Conservation (phyloP, 306 rosid genomes). For the Castanea mollissima region DNA sequence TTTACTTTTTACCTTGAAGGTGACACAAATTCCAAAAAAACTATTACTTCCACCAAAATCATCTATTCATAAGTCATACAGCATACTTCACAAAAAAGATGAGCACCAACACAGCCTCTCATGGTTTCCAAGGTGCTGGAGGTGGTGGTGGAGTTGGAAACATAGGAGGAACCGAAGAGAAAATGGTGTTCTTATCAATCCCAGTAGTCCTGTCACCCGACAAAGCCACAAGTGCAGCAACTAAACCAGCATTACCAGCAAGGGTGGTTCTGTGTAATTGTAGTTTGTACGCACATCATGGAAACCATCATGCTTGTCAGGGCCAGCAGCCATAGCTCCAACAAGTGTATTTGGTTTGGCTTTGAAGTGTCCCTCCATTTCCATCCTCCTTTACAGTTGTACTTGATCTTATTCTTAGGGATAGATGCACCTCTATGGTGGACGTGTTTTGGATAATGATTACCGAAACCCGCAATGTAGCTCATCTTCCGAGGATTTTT, state of each 20-base stretch:
- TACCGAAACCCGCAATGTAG: constrained; percentile 80
- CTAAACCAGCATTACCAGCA: constrained; percentile 96
- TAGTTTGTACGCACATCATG: constrained; percentile 81
- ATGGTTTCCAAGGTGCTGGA: constrained; percentile 98
- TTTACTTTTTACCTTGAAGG: constrained; percentile 35
- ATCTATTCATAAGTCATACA: constrained; percentile 36
- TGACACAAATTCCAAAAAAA: constrained; percentile 26
- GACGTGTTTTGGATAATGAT: constrained; percentile 82
- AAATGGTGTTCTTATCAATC: constrained; percentile 84
- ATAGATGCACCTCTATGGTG: constrained; percentile 97
- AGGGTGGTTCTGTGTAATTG: constrained; percentile 94
- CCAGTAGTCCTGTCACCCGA: constrained; percentile 68
- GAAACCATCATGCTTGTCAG: constrained; percentile 92
- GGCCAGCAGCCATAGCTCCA: constrained; percentile 99
- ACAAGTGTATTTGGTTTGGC: constrained; percentile 74
- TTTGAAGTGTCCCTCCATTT: constrained; percentile 82
- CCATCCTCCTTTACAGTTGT: constrained; percentile 97
- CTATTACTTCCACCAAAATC: constrained; percentile 41
- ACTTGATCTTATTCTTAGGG: constrained; percentile 83
- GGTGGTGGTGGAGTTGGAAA: constrained; percentile 99
- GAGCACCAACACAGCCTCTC: constrained; percentile 11
- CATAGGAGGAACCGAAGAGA: constrained; percentile 97
- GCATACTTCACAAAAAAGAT: constrained; percentile 32
- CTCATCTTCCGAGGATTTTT: constrained; percentile 90
- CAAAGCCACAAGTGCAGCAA: constrained; percentile 83